Conservation (phyloP, 2,329 filamentous ascomycete species). For the Hypoxylon sp. region DNA sequence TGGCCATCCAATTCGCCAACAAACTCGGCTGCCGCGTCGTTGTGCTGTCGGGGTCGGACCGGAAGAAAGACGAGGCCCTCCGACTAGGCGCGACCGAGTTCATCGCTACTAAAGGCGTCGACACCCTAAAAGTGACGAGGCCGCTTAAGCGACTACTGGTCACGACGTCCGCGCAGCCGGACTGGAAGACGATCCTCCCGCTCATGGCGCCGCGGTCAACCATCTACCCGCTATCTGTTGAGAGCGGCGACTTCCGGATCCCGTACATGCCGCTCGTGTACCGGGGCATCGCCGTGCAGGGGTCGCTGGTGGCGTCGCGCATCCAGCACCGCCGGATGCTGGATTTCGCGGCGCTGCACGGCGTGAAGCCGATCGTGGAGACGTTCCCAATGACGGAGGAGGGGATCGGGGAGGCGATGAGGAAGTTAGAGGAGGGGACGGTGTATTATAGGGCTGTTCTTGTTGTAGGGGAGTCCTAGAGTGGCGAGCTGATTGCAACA, state of each 20-base stretch:
- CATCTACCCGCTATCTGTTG: slow-evolving; percentile 1
- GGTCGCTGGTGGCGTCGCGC: neutral
- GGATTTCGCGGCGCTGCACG: neutral
- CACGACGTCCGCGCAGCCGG: slow-evolving; percentile 1
- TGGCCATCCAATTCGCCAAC: neutral
- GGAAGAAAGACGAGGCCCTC: slow-evolving; percentile 1
- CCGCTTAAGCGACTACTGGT: neutral
- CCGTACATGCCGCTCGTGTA: neutral
- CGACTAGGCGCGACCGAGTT: neutral
- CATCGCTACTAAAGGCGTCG: neutral
- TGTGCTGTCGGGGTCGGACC: neutral
- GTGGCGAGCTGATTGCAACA: neutral
- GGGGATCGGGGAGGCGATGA: neutral
- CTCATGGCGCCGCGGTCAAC: neutral
- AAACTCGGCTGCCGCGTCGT: neutral
- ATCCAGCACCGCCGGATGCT: slow-evolving; percentile 2
- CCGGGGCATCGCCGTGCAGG: neutral
- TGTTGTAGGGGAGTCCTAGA: neutral
- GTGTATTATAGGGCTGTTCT: neutral
- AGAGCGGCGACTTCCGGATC: neutral
- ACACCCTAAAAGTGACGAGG: neutral
- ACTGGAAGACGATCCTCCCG: neutral
- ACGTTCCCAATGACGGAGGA: slow-evolving; percentile 2
- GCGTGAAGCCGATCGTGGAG: neutral
- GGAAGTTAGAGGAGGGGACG: neutral